These are phyloP conservation scores for Herpetomonas muscarum DNA, from an alignment of 208 protist genomes.

Conservation along the genomic window DNA sequence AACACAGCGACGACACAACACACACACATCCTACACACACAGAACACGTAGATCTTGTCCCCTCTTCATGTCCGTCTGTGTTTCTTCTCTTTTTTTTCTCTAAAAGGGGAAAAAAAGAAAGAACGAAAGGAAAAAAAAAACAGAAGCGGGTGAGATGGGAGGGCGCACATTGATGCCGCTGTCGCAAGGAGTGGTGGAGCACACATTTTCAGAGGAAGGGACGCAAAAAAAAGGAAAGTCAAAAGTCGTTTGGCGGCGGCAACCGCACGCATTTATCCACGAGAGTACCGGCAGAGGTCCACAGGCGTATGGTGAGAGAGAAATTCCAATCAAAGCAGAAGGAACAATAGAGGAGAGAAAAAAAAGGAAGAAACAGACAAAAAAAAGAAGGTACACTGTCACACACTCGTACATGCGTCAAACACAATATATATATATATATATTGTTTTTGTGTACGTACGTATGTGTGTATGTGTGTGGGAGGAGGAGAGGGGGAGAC, in stretches of 20 bases:
- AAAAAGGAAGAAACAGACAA: conserved; percentile 7
- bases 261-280: too few relatives aligned
- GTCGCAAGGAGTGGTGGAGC: neutral
- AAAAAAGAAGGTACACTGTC: too few relatives aligned
- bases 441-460: too few relatives aligned
- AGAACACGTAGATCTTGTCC: neutral
- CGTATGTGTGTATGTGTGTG: neutral
- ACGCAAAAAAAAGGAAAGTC: too few relatives aligned
- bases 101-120: neutral
- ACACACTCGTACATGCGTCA: neutral
- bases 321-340: conserved; percentile 2
- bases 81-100: conserved; percentile 2
- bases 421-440: conserved; percentile 2
- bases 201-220: neutral
- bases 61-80: neutral
- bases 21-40: neutral
- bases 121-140: conserved; percentile 11
- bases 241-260: too few relatives aligned
- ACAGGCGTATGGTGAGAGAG: too few relatives aligned
- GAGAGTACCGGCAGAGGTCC: too few relatives aligned
- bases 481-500: neutral
- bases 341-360: conserved; percentile 8
- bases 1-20: too few relatives aligned
- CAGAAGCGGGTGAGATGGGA: neutral
- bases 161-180: neutral